A percentile compares a stretch with the other conserved stretches of the same genome.
phyloP scores from a whole-genome alignment of 2,329 filamentous ascomycete genomes.

The Aspergillus viridinutans region DNA sequence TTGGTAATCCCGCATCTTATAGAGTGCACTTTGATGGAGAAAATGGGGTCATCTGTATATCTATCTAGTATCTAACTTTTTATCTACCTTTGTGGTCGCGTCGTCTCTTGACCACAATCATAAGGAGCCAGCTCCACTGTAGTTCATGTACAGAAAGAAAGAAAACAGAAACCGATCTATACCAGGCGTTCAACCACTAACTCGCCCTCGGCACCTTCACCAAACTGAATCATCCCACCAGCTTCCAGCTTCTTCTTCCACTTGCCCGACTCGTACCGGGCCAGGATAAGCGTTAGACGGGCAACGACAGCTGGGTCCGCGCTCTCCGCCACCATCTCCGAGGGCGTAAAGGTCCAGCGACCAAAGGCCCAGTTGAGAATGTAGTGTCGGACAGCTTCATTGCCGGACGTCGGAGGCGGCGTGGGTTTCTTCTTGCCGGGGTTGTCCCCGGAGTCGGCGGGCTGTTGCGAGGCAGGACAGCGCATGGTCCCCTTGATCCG shows the following conservation, averaged over 20 bases:
- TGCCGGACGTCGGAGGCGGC: slow-evolving; percentile 21
- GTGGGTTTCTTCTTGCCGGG: slow-evolving; percentile 20
- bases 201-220: slow-evolving; percentile 18
- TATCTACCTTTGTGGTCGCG: background rate
- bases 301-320: slow-evolving; percentile 31
- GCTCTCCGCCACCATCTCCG: slow-evolving; percentile 35
- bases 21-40: too few species aligned
- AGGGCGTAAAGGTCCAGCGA: slow-evolving; percentile 80
- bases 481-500: slow-evolving; percentile 76
- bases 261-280: slow-evolving; percentile 44
- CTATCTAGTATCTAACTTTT: background rate
- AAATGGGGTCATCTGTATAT: background rate
- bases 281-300: slow-evolving; percentile 45
- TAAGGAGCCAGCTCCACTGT: slow-evolving; percentile 15
- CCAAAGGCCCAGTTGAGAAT: slow-evolving; percentile 99
- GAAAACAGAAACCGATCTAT: slow-evolving; percentile 14
- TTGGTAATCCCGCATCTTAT: background rate
- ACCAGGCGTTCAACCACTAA: slow-evolving; percentile 34
- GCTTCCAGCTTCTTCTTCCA: slow-evolving; percentile 48
- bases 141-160: slow-evolving; percentile 1
- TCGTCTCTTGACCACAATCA: background rate
- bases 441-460: slow-evolving; percentile 46
- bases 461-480: slow-evolving; percentile 35
- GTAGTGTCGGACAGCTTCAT: slow-evolving; percentile 53
- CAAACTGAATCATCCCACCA: slow-evolving; percentile 33